These are phyloP conservation scores for Antrodiella citrinella DNA, from an alignment of 768 basidiomycete species.

Conservation along the genomic window DNA sequence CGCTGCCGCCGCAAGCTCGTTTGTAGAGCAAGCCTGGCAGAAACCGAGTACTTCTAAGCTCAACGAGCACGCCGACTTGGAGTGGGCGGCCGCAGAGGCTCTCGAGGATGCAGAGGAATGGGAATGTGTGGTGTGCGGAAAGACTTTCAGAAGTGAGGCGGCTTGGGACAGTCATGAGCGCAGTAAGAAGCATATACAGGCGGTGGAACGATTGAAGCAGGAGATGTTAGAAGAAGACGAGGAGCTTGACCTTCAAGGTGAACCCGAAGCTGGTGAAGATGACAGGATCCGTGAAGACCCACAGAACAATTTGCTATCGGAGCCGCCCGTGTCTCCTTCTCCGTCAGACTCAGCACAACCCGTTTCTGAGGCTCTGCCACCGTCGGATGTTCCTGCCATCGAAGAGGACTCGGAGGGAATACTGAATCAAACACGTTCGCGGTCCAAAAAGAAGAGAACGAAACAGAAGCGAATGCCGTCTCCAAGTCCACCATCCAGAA, in stretches of 20 bases:
- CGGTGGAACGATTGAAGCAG: constrained; percentile 67
- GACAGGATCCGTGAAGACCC: constrained; percentile 3
- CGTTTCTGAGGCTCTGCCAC: constrained; percentile 1
- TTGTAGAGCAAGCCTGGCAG: constrained; percentile 90
- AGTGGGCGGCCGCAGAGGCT: constrained; percentile 69
- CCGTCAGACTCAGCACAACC: not conserved
- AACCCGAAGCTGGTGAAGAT: constrained; percentile 10
- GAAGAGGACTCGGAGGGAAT: constrained; percentile 6
- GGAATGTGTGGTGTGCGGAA: constrained; percentile 94
- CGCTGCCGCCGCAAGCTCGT: constrained; percentile 32
- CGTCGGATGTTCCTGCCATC: constrained; percentile 2
- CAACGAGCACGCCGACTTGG: constrained; percentile 49
- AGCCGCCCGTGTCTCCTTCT: constrained; percentile 1
- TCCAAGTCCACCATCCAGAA: constrained; percentile 9
- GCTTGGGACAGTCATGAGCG: constrained; percentile 96
- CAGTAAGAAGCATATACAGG: constrained; percentile 88
- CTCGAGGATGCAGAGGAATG: constrained; percentile 64
- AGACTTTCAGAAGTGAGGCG: constrained; percentile 83
- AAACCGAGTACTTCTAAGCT: constrained; percentile 33
- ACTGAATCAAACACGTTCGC: not conserved
- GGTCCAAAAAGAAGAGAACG: constrained; percentile 3
- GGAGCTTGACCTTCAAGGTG: constrained; percentile 44
- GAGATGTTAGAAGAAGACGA: constrained; percentile 75
- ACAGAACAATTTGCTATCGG: not conserved
- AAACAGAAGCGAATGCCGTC: constrained; percentile 8